Conservation (phyloP, 208 protist genomes). For the Trypanosoma scelopori region DNA sequence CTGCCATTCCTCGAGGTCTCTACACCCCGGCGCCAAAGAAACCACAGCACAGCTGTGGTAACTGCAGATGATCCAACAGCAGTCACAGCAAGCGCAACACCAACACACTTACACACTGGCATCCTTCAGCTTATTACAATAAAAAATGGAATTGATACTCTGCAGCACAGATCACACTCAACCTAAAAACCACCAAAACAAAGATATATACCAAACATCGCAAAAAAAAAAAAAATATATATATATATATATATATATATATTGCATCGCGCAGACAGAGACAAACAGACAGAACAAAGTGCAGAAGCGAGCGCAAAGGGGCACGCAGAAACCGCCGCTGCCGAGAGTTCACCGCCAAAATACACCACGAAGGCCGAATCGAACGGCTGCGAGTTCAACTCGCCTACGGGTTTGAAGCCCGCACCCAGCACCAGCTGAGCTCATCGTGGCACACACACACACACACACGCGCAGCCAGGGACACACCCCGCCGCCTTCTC, state of each 20-base stretch:
- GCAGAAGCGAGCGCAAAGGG: conserved; percentile 8
- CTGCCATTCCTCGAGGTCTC: not conserved
- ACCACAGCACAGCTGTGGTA: not conserved
- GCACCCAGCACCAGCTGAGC: conserved; percentile 92
- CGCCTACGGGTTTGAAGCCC: conserved; percentile 93
- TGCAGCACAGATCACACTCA: not conserved
- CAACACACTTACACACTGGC: not conserved
- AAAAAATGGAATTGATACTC: no score
- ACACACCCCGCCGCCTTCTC: no score
- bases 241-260: not conserved
- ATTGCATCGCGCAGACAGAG: not conserved
- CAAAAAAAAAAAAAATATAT: conserved; percentile 11
- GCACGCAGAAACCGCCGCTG: not conserved
- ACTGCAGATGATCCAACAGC: conserved; percentile 15
- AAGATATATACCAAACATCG: conserved; percentile 4
- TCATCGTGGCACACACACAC: conserved; percentile 61
- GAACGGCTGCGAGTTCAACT: conserved; percentile 92
- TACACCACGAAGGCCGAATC: conserved; percentile 91
- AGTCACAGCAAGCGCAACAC: not conserved
- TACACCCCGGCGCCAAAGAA: not conserved
- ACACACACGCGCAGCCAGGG: no score
- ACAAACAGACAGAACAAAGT: conserved; percentile 23
- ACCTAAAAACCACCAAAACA: no score
- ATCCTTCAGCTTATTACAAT: no score
- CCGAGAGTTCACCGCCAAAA: conserved; percentile 55